Evolutionary conservation across 495 filamentous ascomycete species (phyloP).

Genomic region (Aspergillus wentii): DNA sequence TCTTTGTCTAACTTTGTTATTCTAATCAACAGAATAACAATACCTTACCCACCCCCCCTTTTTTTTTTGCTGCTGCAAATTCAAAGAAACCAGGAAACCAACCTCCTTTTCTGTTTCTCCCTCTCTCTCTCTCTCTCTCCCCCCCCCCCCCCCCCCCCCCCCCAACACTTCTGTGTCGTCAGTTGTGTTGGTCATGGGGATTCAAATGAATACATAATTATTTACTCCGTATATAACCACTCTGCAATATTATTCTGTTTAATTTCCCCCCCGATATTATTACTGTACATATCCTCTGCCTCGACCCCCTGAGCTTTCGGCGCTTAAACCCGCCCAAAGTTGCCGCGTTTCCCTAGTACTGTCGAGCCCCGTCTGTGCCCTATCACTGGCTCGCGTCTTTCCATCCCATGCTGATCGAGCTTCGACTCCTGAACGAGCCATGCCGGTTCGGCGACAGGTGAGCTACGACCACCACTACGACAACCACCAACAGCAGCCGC

Average conservation of each 20-base stretch:
- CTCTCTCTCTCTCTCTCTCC: constrained; percentile 1
- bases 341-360: too few species aligned
- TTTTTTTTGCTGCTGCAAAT: too few species aligned
- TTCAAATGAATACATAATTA: too few species aligned
- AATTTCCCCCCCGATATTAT: too few species aligned
- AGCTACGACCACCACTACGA: constrained; percentile 14
- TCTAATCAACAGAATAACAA: too few species aligned
- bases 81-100: background rate
- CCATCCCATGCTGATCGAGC: constrained; percentile 13
- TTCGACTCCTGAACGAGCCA: constrained; percentile 30
- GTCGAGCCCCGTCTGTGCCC: background rate
- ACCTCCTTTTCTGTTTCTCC: constrained; percentile 5
- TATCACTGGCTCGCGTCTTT: constrained; percentile 10
- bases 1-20: too few species aligned
- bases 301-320: constrained; percentile 14
- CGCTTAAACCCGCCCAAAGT: constrained; percentile 7
- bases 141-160: constrained; percentile 3
- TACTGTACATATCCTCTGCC: too few species aligned
- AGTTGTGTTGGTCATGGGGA: too few species aligned
- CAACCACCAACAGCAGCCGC: constrained; percentile 7
- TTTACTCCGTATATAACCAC: too few species aligned
- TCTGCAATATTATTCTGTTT: too few species aligned
- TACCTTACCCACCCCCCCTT: too few species aligned
- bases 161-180: background rate
- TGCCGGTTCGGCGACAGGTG: constrained; percentile 34